phyloP scores from a whole-genome alignment of 1,139 yeast species.

The Diutina mesorugosa region DNA sequence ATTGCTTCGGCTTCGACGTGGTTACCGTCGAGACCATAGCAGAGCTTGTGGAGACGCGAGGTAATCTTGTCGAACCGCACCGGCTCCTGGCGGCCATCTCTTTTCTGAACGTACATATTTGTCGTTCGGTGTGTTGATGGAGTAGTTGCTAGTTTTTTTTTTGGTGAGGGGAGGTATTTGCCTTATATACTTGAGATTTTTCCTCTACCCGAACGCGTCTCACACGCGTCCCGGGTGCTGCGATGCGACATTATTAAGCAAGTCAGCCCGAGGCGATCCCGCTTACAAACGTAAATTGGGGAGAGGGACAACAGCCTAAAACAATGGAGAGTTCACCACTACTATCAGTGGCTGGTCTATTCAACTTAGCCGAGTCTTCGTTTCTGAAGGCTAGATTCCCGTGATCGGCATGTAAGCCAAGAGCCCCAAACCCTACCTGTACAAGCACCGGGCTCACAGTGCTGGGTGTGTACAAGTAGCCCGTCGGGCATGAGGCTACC shows the following conservation, averaged over 20 bases:
- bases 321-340: too few species aligned
- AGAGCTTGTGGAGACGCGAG: slow-evolving; percentile 38
- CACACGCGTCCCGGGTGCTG: not conserved
- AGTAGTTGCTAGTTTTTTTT: not conserved
- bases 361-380: not conserved
- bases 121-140: not conserved
- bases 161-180: not conserved
- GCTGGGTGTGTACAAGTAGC: not conserved
- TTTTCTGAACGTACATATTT: slow-evolving; percentile 38
- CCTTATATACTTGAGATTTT: not conserved
- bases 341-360: too few species aligned
- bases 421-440: not conserved
- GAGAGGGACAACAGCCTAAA: not conserved
- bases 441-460: not conserved
- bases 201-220: not conserved
- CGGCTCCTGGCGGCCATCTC: slow-evolving; percentile 78
- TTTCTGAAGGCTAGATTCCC: not conserved
- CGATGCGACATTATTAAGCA: not conserved
- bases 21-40: slow-evolving; percentile 72
- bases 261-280: not conserved
- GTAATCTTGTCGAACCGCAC: slow-evolving; percentile 65
- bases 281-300: not conserved
- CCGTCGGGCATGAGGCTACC: not conserved
- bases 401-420: not conserved
- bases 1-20: slow-evolving; percentile 85